Evolutionary conservation across 139 green algal genomes (phyloP).

Genomic region (Dunaliella sp.): DNA sequence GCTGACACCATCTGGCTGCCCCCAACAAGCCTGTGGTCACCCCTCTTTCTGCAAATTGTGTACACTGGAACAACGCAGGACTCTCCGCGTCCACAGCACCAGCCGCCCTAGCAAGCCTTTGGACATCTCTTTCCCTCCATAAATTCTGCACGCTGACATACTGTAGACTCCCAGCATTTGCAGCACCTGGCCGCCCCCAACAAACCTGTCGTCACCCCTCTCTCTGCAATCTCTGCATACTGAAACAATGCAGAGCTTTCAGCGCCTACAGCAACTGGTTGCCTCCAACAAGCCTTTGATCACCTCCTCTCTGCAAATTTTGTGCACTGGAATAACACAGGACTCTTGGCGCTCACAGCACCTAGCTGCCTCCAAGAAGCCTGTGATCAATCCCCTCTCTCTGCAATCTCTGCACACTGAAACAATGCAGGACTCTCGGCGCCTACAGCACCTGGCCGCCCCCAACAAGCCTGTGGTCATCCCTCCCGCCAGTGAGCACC

Average conservation of each 20-base stretch:
- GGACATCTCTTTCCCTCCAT: too few species aligned
- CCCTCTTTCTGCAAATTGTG: not conserved
- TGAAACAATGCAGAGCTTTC: not conserved
- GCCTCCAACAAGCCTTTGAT: not conserved
- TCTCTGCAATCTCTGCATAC: not conserved
- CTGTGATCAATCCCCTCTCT: not conserved
- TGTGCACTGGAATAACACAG: too few species aligned
- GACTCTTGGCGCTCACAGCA: too few species aligned
- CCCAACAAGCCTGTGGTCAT: conserved; percentile 9
- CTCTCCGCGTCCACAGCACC: too few species aligned
- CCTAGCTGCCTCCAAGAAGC: not conserved
- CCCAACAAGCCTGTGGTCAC: not conserved
- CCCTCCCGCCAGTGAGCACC: conserved; percentile 4
- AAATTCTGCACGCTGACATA: too few species aligned
- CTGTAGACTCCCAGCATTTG: not conserved
- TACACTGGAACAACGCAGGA: too few species aligned
- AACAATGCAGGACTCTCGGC: not conserved
- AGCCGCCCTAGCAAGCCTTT: too few species aligned
- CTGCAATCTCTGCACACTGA: not conserved
- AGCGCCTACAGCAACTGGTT: not conserved
- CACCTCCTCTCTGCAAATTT: too few species aligned
- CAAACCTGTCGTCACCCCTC: conserved; percentile 1
- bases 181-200: not conserved
- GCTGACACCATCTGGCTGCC: too few species aligned
- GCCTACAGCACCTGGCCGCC: not conserved